Percentiles rank a stretch among this genome's conserved stretches.
phyloP scores from a whole-genome alignment of 2,329 filamentous ascomycete genomes.

The Scleromitrula shiraiana region DNA sequence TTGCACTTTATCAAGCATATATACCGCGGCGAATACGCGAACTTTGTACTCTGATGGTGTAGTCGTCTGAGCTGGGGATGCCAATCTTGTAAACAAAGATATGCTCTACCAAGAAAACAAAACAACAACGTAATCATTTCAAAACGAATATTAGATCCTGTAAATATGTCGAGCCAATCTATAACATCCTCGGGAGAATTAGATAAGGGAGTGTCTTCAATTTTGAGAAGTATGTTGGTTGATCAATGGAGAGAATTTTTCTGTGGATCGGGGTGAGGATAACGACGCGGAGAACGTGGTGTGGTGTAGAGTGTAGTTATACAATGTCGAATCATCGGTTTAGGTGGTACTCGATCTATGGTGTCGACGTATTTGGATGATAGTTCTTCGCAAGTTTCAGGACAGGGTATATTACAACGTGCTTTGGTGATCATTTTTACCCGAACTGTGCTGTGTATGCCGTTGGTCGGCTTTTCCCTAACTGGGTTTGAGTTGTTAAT shows the following conservation, averaged over 20 bases:
- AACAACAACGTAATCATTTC: constrained; percentile 27
- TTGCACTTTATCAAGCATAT: constrained; percentile 22
- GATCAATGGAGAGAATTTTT: constrained; percentile 16
- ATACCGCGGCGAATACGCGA: constrained; percentile 21
- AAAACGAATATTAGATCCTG: constrained; percentile 23
- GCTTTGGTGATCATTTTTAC: constrained; percentile 15
- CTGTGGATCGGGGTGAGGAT: constrained; percentile 13
- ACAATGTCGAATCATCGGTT: constrained; percentile 18
- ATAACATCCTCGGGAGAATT: constrained; percentile 22
- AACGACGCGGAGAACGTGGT: constrained; percentile 18
- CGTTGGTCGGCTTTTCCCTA: constrained; percentile 17
- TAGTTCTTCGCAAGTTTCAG: constrained; percentile 20
- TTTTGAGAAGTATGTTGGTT: constrained; percentile 21
- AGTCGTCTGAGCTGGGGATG: constrained; percentile 19
- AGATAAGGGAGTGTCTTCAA: constrained; percentile 21
- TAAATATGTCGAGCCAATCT: constrained; percentile 26
- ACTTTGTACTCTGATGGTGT: constrained; percentile 24
- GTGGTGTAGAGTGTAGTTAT: constrained; percentile 20
- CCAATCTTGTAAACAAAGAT: constrained; percentile 20
- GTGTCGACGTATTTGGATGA: constrained; percentile 9
- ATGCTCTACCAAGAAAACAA: constrained; percentile 23
- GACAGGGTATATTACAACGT: constrained; percentile 21
- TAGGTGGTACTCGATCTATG: constrained; percentile 13
- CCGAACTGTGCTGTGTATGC: neutral
- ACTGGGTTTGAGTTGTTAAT: neutral